Evolutionary conservation across 495 filamentous ascomycete genomes (phyloP).

Genomic region (Coniosporium apollinis): DNA sequence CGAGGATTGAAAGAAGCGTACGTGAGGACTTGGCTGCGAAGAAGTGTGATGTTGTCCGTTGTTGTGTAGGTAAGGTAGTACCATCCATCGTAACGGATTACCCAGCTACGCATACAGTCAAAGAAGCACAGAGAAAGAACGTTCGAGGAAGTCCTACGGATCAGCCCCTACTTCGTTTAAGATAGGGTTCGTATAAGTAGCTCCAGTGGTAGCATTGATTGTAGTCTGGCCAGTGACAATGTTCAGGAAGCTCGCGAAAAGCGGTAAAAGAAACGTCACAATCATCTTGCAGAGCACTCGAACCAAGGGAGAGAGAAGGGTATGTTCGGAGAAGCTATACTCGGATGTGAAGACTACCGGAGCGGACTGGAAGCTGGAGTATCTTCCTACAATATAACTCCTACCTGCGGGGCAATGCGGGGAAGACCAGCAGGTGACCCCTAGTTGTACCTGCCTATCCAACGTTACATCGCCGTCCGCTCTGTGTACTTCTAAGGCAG

Average conservation of each 20-base stretch:
- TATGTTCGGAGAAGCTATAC: too few species aligned
- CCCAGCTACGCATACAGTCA: constrained; percentile 5
- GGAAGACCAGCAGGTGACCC: too few species aligned
- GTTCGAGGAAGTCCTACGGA: constrained; percentile 10
- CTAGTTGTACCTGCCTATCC: too few species aligned
- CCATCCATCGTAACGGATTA: constrained; percentile 13
- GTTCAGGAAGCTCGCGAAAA: not conserved
- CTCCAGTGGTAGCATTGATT: not conserved
- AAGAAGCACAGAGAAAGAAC: not conserved
- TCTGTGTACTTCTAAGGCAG: too few species aligned
- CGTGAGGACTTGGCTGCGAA: constrained; percentile 14
- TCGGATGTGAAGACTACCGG: too few species aligned
- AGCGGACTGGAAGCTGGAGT: too few species aligned
- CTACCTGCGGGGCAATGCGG: too few species aligned
- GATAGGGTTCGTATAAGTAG: constrained; percentile 19
- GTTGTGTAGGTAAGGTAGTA: constrained; percentile 21
- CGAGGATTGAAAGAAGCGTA: constrained; percentile 3
- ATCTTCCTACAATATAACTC: too few species aligned
- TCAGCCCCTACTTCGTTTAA: constrained; percentile 14
- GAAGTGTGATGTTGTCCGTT: constrained; percentile 16
- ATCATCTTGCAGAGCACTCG: too few species aligned
- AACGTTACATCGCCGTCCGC: too few species aligned
- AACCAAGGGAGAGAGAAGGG: too few species aligned
- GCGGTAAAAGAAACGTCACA: not conserved
- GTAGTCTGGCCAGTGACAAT: not conserved